These are phyloP conservation scores for Wickerhamiella dianesei DNA, from an alignment of 805 yeast species.

Conservation along the genomic window DNA sequence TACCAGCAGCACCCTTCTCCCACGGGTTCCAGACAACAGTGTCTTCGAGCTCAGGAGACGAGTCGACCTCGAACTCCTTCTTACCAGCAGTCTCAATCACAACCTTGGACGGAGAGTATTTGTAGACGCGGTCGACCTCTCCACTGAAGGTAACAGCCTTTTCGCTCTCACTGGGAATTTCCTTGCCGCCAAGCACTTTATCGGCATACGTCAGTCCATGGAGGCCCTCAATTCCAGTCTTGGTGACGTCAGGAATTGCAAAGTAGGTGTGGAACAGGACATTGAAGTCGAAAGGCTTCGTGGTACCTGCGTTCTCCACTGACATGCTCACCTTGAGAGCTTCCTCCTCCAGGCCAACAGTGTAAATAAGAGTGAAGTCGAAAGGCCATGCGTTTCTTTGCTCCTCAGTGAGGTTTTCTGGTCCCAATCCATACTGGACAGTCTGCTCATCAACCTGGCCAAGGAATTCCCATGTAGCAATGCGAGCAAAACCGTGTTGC, in stretches of 20 bases:
- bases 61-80: slow-evolving; percentile 48
- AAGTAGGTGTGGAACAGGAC: slow-evolving; percentile 92
- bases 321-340: slow-evolving; percentile 44
- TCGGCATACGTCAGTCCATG: slow-evolving; percentile 62
- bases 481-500: slow-evolving; percentile 94
- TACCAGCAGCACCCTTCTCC: slow-evolving; percentile 64
- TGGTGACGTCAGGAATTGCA: slow-evolving; percentile 60
- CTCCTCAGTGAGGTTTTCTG: slow-evolving; percentile 61
- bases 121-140: slow-evolving; percentile 79
- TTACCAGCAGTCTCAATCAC: slow-evolving; percentile 61
- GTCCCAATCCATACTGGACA: slow-evolving; percentile 81
- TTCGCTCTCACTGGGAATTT: slow-evolving; percentile 24
- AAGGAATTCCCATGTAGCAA: slow-evolving; percentile 81
- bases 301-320: slow-evolving; percentile 52
- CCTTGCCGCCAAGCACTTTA: slow-evolving; percentile 46
- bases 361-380: slow-evolving; percentile 67
- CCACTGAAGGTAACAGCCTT: slow-evolving; percentile 24
- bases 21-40: slow-evolving; percentile 97
- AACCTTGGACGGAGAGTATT: slow-evolving; percentile 36
- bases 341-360: slow-evolving; percentile 47
- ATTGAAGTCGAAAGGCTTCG: slow-evolving; percentile 62
- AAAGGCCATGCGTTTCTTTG: slow-evolving; percentile 45
- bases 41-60: slow-evolving; percentile 42
- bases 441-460: slow-evolving; percentile 65
- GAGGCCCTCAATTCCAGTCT: slow-evolving; percentile 62